A percentile compares a stretch with the other conserved stretches of the same genome.
Evolutionary conservation across 2,329 filamentous ascomycete species (phyloP).

Genomic region (Piedraia hortae): DNA sequence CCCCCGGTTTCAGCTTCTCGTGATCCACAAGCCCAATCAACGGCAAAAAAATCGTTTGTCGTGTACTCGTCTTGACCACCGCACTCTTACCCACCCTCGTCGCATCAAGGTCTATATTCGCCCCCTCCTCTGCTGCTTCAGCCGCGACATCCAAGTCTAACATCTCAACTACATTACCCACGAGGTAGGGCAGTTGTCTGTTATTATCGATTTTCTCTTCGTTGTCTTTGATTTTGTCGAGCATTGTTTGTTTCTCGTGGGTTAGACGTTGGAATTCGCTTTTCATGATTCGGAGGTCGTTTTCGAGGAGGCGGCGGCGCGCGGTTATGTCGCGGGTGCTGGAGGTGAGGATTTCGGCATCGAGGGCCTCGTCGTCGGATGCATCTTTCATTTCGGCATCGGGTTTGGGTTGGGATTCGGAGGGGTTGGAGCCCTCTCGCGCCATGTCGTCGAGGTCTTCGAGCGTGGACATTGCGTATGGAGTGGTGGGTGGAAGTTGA

Average conservation of each 20-base stretch:
- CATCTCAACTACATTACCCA: slow-evolving; percentile 93
- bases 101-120: slow-evolving; percentile 93
- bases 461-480: slow-evolving; percentile 84
- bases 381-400: slow-evolving; percentile 86
- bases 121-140: slow-evolving; percentile 88
- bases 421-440: slow-evolving; percentile 40
- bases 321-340: slow-evolving; percentile 89
- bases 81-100: slow-evolving; percentile 92
- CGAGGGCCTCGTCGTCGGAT: slow-evolving; percentile 41
- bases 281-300: slow-evolving; percentile 95
- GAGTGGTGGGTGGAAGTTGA: too few relatives aligned
- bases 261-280: slow-evolving; percentile 83
- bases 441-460: slow-evolving; percentile 81
- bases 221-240: slow-evolving; percentile 98
- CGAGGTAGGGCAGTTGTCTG: slow-evolving; percentile 88
- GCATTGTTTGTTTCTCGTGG: slow-evolving; percentile 89
- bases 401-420: slow-evolving; percentile 28
- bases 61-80: slow-evolving; percentile 95
- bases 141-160: slow-evolving; percentile 87
- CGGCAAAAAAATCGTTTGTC: slow-evolving; percentile 94
- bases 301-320: slow-evolving; percentile 73
- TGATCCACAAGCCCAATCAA: slow-evolving; percentile 93
- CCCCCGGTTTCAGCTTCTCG: slow-evolving; percentile 77
- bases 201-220: slow-evolving; percentile 98
- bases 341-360: slow-evolving; percentile 76